Conservation (phyloP, 2,329 filamentous ascomycete species). For the Diaporthe aspalathi region DNA sequence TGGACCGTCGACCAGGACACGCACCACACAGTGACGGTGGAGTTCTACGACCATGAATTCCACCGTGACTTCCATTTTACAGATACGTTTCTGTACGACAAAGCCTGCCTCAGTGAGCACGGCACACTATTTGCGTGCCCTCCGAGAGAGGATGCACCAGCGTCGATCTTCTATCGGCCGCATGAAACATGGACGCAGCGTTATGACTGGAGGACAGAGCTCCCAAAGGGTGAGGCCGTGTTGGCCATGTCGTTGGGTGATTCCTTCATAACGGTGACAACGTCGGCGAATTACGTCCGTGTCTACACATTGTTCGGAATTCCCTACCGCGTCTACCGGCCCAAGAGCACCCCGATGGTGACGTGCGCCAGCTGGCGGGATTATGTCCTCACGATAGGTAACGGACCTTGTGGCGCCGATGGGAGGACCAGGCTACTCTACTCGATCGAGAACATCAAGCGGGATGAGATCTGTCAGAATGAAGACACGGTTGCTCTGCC, state of each 20-base stretch:
- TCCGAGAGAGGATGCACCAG: slow-evolving; percentile 70
- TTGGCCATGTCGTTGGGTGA: slow-evolving; percentile 91
- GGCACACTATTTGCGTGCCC: slow-evolving; percentile 88
- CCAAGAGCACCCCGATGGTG: slow-evolving; percentile 90
- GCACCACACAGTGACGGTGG: slow-evolving; percentile 92
- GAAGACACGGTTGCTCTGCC: slow-evolving; percentile 91
- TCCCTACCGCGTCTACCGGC: slow-evolving; percentile 87
- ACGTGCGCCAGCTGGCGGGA: slow-evolving; percentile 95
- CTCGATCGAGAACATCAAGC: slow-evolving; percentile 93
- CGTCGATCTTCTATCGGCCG: slow-evolving; percentile 93
- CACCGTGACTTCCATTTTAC: slow-evolving; percentile 98
- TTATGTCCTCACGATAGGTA: slow-evolving; percentile 96
- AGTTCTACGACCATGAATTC: slow-evolving; percentile 95
- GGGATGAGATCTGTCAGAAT: slow-evolving; percentile 93
- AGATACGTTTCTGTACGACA: slow-evolving; percentile 95
- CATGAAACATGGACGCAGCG: slow-evolving; percentile 97
- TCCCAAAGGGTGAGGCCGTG: slow-evolving; percentile 89
- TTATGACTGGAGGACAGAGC: slow-evolving; percentile 86
- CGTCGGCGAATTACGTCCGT: slow-evolving; percentile 86
- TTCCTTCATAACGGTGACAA: slow-evolving; percentile 90
- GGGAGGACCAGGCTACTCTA: slow-evolving; percentile 85
- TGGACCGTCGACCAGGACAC: slow-evolving; percentile 98
- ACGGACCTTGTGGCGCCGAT: slow-evolving; percentile 84
- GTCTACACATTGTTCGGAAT: slow-evolving; percentile 94
- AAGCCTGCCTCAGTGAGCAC: slow-evolving; percentile 88